phyloP scores from a whole-genome alignment of 371 early-diverging fungal species.

The Mucor racemosus region DNA sequence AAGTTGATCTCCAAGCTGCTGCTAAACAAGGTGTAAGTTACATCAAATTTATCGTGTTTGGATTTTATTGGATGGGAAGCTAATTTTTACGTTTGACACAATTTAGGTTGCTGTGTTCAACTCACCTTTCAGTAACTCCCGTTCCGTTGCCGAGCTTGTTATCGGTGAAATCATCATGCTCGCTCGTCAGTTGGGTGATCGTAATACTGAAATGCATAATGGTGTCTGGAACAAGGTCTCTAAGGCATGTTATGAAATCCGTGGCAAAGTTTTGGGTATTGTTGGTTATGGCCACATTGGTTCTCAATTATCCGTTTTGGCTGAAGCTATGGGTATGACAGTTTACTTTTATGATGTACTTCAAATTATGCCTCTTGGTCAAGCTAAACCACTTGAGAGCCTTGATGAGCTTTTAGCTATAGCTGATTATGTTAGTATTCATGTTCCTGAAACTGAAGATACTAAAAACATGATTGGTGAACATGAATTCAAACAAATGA shows the following conservation, averaged over 20 bases:
- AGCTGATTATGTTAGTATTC: conserved; percentile 91
- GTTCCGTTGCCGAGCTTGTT: conserved; percentile 90
- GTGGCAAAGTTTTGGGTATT: conserved; percentile 94
- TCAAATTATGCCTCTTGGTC: conserved; percentile 94
- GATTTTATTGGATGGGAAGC: background rate
- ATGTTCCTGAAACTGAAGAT: conserved; percentile 95
- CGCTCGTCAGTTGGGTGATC: conserved; percentile 91
- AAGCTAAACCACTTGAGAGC: conserved; percentile 61
- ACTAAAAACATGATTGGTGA: conserved; percentile 96
- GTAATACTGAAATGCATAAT: conserved; percentile 89
- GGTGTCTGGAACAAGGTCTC: conserved; percentile 95
- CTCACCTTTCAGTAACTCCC: conserved; percentile 93
- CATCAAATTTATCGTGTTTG: conserved; percentile 7
- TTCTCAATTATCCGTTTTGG: conserved; percentile 93
- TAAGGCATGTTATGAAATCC: conserved; percentile 86
- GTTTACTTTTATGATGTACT: conserved; percentile 88
- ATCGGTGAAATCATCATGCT: conserved; percentile 90
- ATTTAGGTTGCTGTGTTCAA: conserved; percentile 91
- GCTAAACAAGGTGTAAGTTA: conserved; percentile 81
- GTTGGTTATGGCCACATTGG: conserved; percentile 99
- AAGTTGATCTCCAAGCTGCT: conserved; percentile 91
- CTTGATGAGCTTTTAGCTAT: conserved; percentile 78
- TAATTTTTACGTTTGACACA: background rate
- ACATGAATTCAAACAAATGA: conserved; percentile 77
- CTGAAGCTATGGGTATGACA: conserved; percentile 95